Evolutionary conservation across 225 moss, liverwort and hornwort species (phyloP).

Genomic region (Takakia lepidozioides): DNA sequence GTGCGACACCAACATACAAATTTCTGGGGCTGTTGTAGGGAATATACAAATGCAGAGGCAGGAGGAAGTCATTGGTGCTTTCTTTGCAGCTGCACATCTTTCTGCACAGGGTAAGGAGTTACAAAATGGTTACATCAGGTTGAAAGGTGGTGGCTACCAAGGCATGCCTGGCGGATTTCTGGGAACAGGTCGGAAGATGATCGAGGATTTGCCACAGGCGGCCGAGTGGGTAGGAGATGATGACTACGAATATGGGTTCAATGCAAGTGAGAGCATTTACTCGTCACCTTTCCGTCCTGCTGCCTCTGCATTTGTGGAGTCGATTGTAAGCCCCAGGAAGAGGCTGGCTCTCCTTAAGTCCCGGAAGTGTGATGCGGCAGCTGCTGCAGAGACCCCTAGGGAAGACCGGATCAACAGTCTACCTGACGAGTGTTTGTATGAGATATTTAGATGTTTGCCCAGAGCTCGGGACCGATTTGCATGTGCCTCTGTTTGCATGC

Average conservation of each 20-base stretch:
- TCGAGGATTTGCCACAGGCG: conserved; percentile 52
- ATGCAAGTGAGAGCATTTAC: conserved; percentile 9
- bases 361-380: conserved; percentile 4
- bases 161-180: conserved; percentile 12
- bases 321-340: conserved; percentile 17
- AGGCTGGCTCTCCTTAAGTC: conserved; percentile 12
- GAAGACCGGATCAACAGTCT: conserved; percentile 39
- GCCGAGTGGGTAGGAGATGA: conserved; percentile 63
- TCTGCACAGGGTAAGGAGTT: conserved; percentile 29
- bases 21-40: too few relatives aligned
- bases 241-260: conserved; percentile 23
- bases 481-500: conserved; percentile 57
- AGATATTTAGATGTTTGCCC: conserved; percentile 58
- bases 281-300: conserved; percentile 16
- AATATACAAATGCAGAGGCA: conserved; percentile 37
- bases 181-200: conserved; percentile 14
- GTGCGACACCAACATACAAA: too few relatives aligned
- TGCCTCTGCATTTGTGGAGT: conserved; percentile 39
- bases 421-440: conserved; percentile 69
- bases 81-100: conserved; percentile 20
- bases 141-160: conserved; percentile 19
- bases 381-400: conserved; percentile 12
- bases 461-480: conserved; percentile 57
- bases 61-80: conserved; percentile 29
- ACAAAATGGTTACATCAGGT: too few relatives aligned